phyloP scores from a whole-genome alignment of 495 filamentous ascomycete species.

The Lasiosphaeria miniovina region DNA sequence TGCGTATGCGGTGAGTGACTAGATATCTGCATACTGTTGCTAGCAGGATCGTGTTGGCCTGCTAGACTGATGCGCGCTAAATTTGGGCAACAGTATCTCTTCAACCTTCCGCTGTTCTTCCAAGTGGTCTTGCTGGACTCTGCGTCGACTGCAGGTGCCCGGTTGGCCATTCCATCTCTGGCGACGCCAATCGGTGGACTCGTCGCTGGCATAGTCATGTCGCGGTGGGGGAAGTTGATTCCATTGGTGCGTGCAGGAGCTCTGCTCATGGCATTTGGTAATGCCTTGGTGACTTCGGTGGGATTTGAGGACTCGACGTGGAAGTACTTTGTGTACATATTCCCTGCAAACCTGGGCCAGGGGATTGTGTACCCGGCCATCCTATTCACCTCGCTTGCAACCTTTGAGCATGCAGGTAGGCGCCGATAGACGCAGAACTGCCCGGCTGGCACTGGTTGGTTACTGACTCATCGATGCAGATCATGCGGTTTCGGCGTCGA shows the following conservation, averaged over 20 bases:
- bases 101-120: conserved; percentile 63
- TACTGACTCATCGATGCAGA: conserved; percentile 34
- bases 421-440: not conserved
- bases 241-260: conserved; percentile 55
- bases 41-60: not conserved
- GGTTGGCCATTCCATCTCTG: conserved; percentile 59
- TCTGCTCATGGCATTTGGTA: conserved; percentile 58
- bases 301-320: conserved; percentile 56
- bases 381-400: conserved; percentile 60
- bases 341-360: conserved; percentile 63
- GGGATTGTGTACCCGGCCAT: conserved; percentile 63
- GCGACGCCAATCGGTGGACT: conserved; percentile 60
- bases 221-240: conserved; percentile 57
- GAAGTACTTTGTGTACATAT: conserved; percentile 62
- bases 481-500: conserved; percentile 63
- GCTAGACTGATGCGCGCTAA: conserved; percentile 3
- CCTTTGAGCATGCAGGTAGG: conserved; percentile 60
- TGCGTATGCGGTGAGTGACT: conserved; percentile 56
- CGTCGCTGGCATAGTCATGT: conserved; percentile 62
- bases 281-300: conserved; percentile 52
- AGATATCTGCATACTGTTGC: too few species aligned
- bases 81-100: conserved; percentile 51
- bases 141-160: conserved; percentile 56
- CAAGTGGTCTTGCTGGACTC: conserved; percentile 61
- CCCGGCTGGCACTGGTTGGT: not conserved